These are phyloP conservation scores for Saccharomyces eubayanus DNA, from an alignment of 805 yeast species.

Conservation along the genomic window DNA sequence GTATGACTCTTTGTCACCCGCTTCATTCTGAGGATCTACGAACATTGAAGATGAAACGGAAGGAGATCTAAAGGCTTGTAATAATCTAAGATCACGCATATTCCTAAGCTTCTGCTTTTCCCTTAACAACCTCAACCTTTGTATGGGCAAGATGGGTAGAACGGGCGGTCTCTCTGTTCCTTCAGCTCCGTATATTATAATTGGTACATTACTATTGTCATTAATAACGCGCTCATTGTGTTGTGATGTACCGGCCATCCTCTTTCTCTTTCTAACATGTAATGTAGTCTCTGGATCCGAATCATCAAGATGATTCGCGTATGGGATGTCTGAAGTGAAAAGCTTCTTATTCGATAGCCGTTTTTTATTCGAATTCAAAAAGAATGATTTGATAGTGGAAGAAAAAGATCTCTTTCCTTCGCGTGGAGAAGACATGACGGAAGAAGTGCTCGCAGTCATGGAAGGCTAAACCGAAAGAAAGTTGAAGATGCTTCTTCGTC, in stretches of 20 bases:
- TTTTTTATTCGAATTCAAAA: conserved; percentile 9
- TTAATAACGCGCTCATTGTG: conserved; percentile 1
- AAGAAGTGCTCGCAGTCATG: conserved; percentile 1
- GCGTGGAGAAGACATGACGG: conserved; percentile 2
- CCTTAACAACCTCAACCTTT: conserved; percentile 23
- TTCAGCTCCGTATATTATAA: conserved; percentile 12
- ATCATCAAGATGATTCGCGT: not conserved
- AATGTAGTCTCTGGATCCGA: not conserved
- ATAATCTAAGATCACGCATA: not conserved
- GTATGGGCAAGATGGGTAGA: conserved; percentile 26
- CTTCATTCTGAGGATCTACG: not conserved
- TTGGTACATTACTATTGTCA: not conserved
- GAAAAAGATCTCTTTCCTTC: conserved; percentile 23
- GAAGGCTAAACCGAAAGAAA: not conserved
- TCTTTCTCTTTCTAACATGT: not conserved
- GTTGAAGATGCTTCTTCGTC: not conserved
- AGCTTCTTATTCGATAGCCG: not conserved
- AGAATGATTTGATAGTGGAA: conserved; percentile 19
- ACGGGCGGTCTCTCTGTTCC: conserved; percentile 23
- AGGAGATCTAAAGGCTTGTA: not conserved
- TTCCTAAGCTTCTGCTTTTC: conserved; percentile 20
- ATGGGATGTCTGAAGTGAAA: not conserved
- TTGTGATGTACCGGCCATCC: not conserved
- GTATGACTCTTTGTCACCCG: conserved; percentile 3
- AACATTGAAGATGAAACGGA: not conserved